Percentiles rank a stretch among this genome's conserved stretches.
Conservation (phyloP, 2,329 filamentous ascomycete genomes). For the Raffaelea arxii region DNA sequence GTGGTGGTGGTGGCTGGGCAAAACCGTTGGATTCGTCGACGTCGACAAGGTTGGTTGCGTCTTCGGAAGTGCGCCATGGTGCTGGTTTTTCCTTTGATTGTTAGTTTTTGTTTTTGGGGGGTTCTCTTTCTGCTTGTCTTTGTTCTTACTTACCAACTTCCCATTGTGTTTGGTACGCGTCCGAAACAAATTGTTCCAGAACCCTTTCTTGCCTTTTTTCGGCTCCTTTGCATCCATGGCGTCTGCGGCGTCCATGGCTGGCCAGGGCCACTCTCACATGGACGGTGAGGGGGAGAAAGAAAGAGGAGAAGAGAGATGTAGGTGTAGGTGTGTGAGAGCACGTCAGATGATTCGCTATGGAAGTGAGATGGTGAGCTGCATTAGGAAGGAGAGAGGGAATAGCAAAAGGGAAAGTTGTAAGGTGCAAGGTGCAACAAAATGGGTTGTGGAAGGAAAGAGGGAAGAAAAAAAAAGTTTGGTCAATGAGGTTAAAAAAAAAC, state of each 20-base stretch:
- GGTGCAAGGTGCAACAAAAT: too few relatives aligned
- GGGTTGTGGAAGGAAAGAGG: background rate
- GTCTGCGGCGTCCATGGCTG: too few relatives aligned
- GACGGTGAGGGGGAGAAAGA: background rate
- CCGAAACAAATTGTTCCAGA: slow-evolving; percentile 38
- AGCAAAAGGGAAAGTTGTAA: too few relatives aligned
- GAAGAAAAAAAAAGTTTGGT: too few relatives aligned
- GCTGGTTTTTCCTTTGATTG: too few relatives aligned
- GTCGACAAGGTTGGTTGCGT: too few relatives aligned
- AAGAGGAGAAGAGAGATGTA: background rate
- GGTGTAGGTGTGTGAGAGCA: background rate
- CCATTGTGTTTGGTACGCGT: slow-evolving; percentile 34
- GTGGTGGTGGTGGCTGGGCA: background rate
- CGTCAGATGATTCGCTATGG: background rate
- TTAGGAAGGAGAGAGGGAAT: too few relatives aligned
- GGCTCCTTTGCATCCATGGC: slow-evolving; percentile 21
- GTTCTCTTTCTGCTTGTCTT: too few relatives aligned
- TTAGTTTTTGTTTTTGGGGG: too few relatives aligned
- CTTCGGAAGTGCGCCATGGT: too few relatives aligned
- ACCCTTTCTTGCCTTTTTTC: slow-evolving; percentile 35
- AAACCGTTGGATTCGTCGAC: too few relatives aligned
- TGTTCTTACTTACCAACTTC: slow-evolving; percentile 22
- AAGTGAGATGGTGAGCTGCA: background rate
- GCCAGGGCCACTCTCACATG: too few relatives aligned
- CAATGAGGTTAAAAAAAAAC: slow-evolving; percentile 1